Evolutionary conservation across 2,329 filamentous ascomycete genomes (phyloP).

Genomic region (Penicillium griseofulvum): DNA sequence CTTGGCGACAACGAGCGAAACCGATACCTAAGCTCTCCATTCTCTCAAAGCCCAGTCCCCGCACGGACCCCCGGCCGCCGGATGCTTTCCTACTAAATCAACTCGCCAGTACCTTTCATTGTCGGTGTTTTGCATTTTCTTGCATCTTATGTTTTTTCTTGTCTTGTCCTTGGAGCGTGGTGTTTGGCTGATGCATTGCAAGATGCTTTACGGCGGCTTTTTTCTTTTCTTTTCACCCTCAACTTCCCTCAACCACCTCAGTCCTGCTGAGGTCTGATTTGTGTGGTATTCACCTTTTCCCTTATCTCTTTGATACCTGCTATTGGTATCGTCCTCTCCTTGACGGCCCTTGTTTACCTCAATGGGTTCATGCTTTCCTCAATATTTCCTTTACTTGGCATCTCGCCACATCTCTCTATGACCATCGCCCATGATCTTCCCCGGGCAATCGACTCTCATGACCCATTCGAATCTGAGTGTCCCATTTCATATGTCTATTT

Average conservation of each 20-base stretch:
- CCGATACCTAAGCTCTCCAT: slow-evolving; percentile 36
- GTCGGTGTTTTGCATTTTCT: slow-evolving; percentile 8
- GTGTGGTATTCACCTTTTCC: slow-evolving; percentile 3
- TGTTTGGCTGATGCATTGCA: slow-evolving; percentile 15
- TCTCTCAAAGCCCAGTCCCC: slow-evolving; percentile 35
- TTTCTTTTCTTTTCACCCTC: slow-evolving; percentile 19
- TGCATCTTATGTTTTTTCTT: slow-evolving; percentile 8
- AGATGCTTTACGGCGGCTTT: slow-evolving; percentile 16
- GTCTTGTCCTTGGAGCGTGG: slow-evolving; percentile 25
- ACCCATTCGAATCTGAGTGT: slow-evolving; percentile 7
- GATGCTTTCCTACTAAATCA: slow-evolving; percentile 43
- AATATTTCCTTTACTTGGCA: slow-evolving; percentile 10
- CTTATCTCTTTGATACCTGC: slow-evolving; percentile 6
- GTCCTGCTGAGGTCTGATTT: neutral
- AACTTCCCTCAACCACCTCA: slow-evolving; percentile 9
- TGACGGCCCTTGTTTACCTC: slow-evolving; percentile 8
- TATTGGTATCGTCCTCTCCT: slow-evolving; percentile 20
- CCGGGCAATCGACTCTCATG: slow-evolving; percentile 2
- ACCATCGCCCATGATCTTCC: slow-evolving; percentile 15
- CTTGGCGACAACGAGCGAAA: slow-evolving; percentile 31
- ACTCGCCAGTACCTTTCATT: neutral
- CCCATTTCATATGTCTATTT: slow-evolving; percentile 13
- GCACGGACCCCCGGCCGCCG: slow-evolving; percentile 41
- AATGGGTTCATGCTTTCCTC: neutral
- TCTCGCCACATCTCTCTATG: slow-evolving; percentile 20